Conservation (phyloP, 129 eudicot genomes). For the carrot (Daucus carota) region DH1_v3.0 NC_030389.2:3509501-3510000, state of each 20-base stretch:
- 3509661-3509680: constrained; percentile 94
- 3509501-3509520: background rate
- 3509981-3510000: background rate
- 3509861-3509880: constrained; percentile 95
- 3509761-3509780: constrained; percentile 99
- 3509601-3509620: constrained; percentile 92
- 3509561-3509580: constrained; percentile 97
- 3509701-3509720: background rate
- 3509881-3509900: constrained; percentile 19
- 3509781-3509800: constrained; percentile 92
- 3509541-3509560: constrained; percentile 75
- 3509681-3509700: constrained; percentile 28
- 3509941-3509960: constrained; percentile 4
- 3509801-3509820: constrained; percentile 92
- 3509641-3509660: constrained; percentile 87
- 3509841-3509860: constrained; percentile 96
- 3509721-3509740: background rate
- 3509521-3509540: constrained; percentile 48
- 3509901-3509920: constrained; percentile 1
- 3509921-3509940: constrained; percentile 8
- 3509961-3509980: background rate
- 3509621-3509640: constrained; percentile 96
- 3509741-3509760: constrained; percentile 27
- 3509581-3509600: constrained; percentile 80
- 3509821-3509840: constrained; percentile 89